Evolutionary conservation across 257 asterid genomes (phyloP), one percentile per base, ranked within the genome.

Genomic region (Solanum appendiculatum): DNA sequence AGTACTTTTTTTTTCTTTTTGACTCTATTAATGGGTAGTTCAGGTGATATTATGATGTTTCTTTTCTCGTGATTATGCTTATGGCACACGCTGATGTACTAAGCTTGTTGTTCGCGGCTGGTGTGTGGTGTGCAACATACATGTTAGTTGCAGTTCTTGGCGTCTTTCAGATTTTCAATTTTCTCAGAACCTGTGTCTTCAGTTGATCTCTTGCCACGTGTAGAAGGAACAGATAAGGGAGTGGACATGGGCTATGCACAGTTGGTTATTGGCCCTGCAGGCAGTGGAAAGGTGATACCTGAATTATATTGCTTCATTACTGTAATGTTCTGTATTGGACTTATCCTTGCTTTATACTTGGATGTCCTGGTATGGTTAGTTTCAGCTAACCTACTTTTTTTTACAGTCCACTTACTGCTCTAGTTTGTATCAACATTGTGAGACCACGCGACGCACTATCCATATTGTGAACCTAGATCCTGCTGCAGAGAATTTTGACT

Each of bases 211-310:
- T 82, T 15, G 83, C 72, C 42, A 84, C 40, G 40, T 44, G 39
- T 78, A 85, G 8, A 69, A 54, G 64, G 60, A 70, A 70, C 83
- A 70, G 13, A 29, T 21, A 48, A 86, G 83, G 74, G 88, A 83
- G 90, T 84, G 90, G 84, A 81, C 89, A 95, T 97, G 99, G 99
- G 98, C 27, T 97, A 90, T 60, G 99, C 99, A 56, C 99, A 97
- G 87, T 92, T 96, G 9, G 99, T 97, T 88, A 97, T 96, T 89
- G 99, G 99, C 85, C 99, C 99, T 89, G 99, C 99, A 25, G 99
- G 99, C 88, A 96, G 99, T 89, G 99, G 99, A 87, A 97, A 97
- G 99, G 99, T 97, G 88, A 88, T 86, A 86, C 12, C 58, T 85
- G 39, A 56, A 84, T 69, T 48, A 21, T 33, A 58, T 48, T 70